These are phyloP conservation scores for Jackrogersella minutella DNA, from an alignment of 495 filamentous ascomycete species.

Conservation along the genomic window DNA sequence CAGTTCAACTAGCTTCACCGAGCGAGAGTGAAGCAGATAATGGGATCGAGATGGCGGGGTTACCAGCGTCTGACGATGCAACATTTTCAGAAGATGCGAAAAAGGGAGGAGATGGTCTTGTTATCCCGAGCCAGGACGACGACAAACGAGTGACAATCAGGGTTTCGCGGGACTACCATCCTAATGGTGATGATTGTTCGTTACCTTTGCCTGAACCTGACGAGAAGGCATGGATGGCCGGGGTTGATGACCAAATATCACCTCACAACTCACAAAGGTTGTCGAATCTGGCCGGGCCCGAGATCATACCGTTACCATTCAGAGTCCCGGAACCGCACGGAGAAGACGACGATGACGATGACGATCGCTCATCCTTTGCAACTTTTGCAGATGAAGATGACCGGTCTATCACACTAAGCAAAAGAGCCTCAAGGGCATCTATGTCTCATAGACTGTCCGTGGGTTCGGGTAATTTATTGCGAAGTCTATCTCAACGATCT, in stretches of 20 bases:
- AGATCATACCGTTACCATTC: constrained; percentile 68
- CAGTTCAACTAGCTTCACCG: constrained; percentile 36
- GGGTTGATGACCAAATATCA: constrained; percentile 43
- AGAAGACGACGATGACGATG: constrained; percentile 44
- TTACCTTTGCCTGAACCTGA: constrained; percentile 42
- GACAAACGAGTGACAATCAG: constrained; percentile 49
- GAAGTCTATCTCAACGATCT: constrained; percentile 57
- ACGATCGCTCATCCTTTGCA: constrained; percentile 66
- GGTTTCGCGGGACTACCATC: constrained; percentile 49
- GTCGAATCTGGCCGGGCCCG: constrained; percentile 43
- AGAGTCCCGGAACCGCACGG: constrained; percentile 55
- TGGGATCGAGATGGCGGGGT: constrained; percentile 47
- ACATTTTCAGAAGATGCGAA: constrained; percentile 34
- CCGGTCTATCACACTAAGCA: constrained; percentile 29
- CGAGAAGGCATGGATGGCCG: constrained; percentile 46
- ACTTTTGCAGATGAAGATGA: constrained; percentile 66
- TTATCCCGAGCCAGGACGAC: constrained; percentile 41
- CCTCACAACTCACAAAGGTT: constrained; percentile 10
- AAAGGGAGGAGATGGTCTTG: constrained; percentile 45
- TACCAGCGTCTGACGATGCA: constrained; percentile 36
- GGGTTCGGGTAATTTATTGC: constrained; percentile 52
- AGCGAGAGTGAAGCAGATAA: constrained; percentile 41
- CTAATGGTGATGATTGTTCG: constrained; percentile 34
- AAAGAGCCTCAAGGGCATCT: constrained; percentile 40
- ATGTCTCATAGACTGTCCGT: constrained; percentile 58